Evolutionary conservation across 768 basidiomycete genomes (phyloP).

Genomic region (Cantharellus cinnabarinus): DNA sequence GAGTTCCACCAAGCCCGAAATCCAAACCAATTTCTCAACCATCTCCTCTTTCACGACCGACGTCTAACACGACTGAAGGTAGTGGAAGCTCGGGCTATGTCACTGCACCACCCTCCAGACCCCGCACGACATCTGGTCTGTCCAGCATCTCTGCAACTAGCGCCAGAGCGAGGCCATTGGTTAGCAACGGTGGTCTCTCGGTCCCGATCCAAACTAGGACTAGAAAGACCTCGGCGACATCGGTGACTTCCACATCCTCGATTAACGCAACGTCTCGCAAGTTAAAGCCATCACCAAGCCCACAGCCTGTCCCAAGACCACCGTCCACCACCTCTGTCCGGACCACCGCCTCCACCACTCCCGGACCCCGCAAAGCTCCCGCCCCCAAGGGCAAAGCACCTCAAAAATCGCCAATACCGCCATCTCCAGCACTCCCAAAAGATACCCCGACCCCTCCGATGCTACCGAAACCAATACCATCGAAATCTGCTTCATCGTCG

Average conservation of each 20-base stretch:
- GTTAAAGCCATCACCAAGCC: not conserved
- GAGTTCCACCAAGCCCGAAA: not conserved
- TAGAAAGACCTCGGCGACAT: slow-evolving; percentile 4
- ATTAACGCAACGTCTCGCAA: not conserved
- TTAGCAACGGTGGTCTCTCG: not conserved
- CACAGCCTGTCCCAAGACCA: slow-evolving; percentile 4
- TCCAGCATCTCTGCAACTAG: not conserved
- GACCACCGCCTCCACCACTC: slow-evolving; percentile 13
- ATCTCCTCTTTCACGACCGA: not conserved
- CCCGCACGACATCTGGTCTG: not conserved
- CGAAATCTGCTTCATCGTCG: not conserved
- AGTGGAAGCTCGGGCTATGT: not conserved
- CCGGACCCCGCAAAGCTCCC: slow-evolving; percentile 3
- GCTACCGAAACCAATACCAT: not conserved
- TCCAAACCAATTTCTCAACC: not conserved
- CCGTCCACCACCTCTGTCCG: slow-evolving; percentile 15
- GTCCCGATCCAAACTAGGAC: not conserved
- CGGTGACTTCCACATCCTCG: not conserved
- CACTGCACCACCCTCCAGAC: not conserved
- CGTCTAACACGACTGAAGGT: not conserved
- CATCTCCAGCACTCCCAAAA: not conserved
- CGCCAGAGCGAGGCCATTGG: not conserved
- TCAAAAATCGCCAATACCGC: not conserved
- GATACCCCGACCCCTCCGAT: not conserved
- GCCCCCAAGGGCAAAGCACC: slow-evolving; percentile 2